These are phyloP conservation scores for Heliosperma pusillum DNA, from an alignment of 148 eudicot genomes.

Conservation along the genomic window DNA sequence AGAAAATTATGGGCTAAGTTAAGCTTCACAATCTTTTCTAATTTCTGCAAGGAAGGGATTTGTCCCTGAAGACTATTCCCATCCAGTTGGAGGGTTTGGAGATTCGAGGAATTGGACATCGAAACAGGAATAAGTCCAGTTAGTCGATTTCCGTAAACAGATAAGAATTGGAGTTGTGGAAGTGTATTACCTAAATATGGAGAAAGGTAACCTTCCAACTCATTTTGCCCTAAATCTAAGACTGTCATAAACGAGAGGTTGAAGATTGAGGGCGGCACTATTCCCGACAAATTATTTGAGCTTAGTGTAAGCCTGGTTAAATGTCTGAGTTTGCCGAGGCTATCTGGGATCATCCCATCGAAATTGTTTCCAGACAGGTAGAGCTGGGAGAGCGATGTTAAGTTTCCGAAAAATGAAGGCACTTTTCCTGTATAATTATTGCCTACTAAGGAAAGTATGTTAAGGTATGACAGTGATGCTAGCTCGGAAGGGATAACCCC, in stretches of 20 bases:
- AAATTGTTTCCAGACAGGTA: background rate
- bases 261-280: conserved; percentile 26
- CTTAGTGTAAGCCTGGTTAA: background rate
- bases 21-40: background rate
- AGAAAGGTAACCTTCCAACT: conserved; percentile 28
- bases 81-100: conserved; percentile 1
- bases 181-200: conserved; percentile 15
- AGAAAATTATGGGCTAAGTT: conserved; percentile 22
- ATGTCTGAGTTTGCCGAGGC: conserved; percentile 17
- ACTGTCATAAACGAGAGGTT: conserved; percentile 15
- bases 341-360: conserved; percentile 20
- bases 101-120: conserved; percentile 22
- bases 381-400: conserved; percentile 2
- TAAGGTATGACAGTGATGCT: conserved; percentile 16
- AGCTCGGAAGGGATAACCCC: conserved; percentile 24
- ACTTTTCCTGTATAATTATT: conserved; percentile 15
- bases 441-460: background rate
- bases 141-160: background rate
- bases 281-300: conserved; percentile 18
- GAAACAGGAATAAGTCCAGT: conserved; percentile 24
- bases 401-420: conserved; percentile 21
- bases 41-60: conserved; percentile 21
- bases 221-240: conserved; percentile 12
- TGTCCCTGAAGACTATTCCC: conserved; percentile 26
- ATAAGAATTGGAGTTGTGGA: conserved; percentile 15